Conservation (phyloP, 164 flowering plant species). For the Litsea cubeba region DNA sequence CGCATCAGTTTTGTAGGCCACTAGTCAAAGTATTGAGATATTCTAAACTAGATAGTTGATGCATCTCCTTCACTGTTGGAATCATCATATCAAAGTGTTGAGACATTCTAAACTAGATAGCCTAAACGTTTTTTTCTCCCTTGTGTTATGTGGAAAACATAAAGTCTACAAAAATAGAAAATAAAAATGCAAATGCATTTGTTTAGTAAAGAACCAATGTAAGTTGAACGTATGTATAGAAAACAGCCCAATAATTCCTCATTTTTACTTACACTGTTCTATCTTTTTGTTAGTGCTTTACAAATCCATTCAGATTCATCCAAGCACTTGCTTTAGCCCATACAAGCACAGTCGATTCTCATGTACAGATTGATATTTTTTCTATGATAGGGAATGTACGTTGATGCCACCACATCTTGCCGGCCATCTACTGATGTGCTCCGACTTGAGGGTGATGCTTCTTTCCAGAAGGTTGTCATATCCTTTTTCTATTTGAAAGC, state of each 20-base stretch:
- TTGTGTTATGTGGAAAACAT: too few species aligned
- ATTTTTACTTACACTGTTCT: slow-evolving; percentile 1
- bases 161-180: too few species aligned
- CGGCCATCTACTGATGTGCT: slow-evolving; percentile 8
- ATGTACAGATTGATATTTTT: slow-evolving; percentile 2
- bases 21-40: too few species aligned
- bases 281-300: neutral
- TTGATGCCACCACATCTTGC: slow-evolving; percentile 7
- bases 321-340: neutral
- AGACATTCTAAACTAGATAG: too few species aligned
- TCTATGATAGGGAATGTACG: slow-evolving; percentile 3
- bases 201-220: too few species aligned
- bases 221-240: too few species aligned
- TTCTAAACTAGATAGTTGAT: too few species aligned
- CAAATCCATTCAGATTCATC: neutral
- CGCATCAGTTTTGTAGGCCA: too few species aligned
- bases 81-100: too few species aligned
- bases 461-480: slow-evolving; percentile 1
- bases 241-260: neutral
- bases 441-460: slow-evolving; percentile 6
- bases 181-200: too few species aligned
- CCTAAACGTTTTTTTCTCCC: too few species aligned
- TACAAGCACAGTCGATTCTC: slow-evolving; percentile 1
- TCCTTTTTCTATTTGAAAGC: slow-evolving; percentile 4
- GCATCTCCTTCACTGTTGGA: too few species aligned